These are phyloP conservation scores for Aspergillus sp. DNA, from an alignment of 2,329 filamentous ascomycete species.

Conservation along the genomic window DNA sequence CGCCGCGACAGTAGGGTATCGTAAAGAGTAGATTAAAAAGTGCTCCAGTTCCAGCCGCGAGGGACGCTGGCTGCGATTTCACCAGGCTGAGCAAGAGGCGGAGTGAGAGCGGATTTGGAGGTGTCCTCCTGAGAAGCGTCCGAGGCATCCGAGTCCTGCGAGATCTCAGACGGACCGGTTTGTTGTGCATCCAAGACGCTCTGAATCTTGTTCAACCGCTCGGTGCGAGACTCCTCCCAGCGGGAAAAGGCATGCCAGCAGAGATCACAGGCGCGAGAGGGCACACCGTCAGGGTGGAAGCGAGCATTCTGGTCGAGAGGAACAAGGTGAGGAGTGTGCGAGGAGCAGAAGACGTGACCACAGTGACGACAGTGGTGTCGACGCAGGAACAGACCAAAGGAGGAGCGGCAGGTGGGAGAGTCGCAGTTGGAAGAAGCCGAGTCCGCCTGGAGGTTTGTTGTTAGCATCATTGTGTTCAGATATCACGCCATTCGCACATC, in stretches of 20 bases:
- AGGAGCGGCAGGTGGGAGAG: conserved; percentile 50
- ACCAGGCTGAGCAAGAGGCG: conserved; percentile 21
- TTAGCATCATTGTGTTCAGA: conserved; percentile 9
- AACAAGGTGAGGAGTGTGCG: conserved; percentile 51
- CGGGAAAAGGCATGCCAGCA: conserved; percentile 54
- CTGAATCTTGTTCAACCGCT: conserved; percentile 48
- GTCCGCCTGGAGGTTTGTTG: conserved; percentile 44
- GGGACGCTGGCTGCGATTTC: conserved; percentile 51
- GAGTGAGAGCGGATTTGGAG: conserved; percentile 14
- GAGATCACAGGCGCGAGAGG: conserved; percentile 53
- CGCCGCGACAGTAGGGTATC: conserved; percentile 5
- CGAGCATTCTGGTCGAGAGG: conserved; percentile 58
- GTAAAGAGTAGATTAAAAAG: conserved; percentile 40
- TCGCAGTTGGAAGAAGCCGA: conserved; percentile 51
- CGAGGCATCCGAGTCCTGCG: conserved; percentile 13
- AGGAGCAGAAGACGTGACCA: conserved; percentile 58
- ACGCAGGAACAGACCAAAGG: conserved; percentile 56
- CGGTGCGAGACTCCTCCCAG: conserved; percentile 46
- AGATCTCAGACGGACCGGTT: conserved; percentile 13
- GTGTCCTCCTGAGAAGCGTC: conserved; percentile 18
- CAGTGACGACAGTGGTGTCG: conserved; percentile 63
- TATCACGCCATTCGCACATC: conserved; percentile 20
- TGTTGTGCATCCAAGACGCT: conserved; percentile 25
- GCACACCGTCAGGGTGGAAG: conserved; percentile 53
- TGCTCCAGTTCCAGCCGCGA: conserved; percentile 57